These are phyloP conservation scores for Hypoxylon sp. DNA, from an alignment of 2,329 filamentous ascomycete species.

Conservation along the genomic window DNA sequence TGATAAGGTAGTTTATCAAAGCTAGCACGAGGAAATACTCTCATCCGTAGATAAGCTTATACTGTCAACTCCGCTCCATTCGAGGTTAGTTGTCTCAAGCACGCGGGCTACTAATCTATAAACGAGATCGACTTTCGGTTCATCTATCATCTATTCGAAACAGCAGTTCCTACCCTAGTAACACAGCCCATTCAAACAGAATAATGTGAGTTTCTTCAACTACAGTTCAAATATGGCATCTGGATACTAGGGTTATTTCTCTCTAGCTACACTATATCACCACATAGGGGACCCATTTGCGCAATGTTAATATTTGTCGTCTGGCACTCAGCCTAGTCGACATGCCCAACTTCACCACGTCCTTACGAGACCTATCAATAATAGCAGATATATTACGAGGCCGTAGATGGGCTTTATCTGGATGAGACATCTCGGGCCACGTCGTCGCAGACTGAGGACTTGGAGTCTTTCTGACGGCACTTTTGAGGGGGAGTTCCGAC, in stretches of 20 bases:
- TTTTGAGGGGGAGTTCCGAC: neutral
- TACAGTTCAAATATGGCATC: neutral
- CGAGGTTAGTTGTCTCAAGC: neutral
- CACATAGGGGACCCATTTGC: neutral
- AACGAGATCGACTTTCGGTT: neutral
- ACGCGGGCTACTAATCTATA: neutral
- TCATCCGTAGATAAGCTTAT: neutral
- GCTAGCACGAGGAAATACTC: neutral
- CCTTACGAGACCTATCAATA: neutral
- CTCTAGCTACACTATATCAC: neutral
- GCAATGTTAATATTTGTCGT: neutral
- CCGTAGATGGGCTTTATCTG: neutral
- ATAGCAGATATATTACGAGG: neutral
- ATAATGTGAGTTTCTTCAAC: neutral
- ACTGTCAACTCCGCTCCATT: neutral
- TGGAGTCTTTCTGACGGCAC: neutral
- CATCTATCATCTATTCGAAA: neutral
- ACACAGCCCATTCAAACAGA: neutral
- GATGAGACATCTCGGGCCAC: neutral
- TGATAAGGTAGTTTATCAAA: neutral
- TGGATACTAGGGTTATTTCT: neutral
- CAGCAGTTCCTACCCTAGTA: neutral
- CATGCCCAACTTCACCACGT: neutral
- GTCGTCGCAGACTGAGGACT: neutral
- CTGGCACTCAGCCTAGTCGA: neutral